phyloP scores from a whole-genome alignment of 2,329 filamentous ascomycete genomes.

The Ceratocystis eucalypticola region DNA sequence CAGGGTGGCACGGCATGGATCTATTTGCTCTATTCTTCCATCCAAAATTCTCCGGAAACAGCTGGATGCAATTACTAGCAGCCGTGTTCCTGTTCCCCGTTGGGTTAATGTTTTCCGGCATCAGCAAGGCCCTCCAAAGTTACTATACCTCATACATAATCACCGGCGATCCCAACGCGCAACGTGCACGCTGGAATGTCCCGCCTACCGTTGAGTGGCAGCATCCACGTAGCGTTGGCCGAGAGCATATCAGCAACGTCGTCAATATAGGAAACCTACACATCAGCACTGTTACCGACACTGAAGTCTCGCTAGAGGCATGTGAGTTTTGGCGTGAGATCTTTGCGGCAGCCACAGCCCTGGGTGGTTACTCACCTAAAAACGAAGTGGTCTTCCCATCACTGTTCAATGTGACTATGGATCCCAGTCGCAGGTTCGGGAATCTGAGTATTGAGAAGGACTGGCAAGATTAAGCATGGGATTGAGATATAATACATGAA shows the following conservation, averaged over 20 bases:
- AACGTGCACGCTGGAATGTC: constrained; percentile 24
- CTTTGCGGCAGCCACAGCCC: constrained; percentile 22
- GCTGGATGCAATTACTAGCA: constrained; percentile 22
- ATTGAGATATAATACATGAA: no score
- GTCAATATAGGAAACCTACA: constrained; percentile 27
- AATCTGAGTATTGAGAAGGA: not conserved
- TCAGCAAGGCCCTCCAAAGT: constrained; percentile 29
- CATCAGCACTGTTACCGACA: constrained; percentile 25
- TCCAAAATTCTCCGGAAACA: constrained; percentile 23
- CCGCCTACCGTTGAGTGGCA: constrained; percentile 28
- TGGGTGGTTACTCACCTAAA: constrained; percentile 26
- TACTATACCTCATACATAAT: constrained; percentile 31
- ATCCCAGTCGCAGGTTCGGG: constrained; percentile 10
- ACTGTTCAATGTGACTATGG: constrained; percentile 11
- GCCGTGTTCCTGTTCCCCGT: constrained; percentile 25
- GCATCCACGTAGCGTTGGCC: constrained; percentile 22
- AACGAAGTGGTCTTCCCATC: constrained; percentile 10
- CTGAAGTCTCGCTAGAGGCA: constrained; percentile 23
- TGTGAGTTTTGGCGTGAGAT: constrained; percentile 27
- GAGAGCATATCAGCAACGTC: constrained; percentile 24
- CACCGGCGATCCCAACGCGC: constrained; percentile 30
- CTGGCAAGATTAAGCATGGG: not conserved
- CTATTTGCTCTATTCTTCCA: constrained; percentile 32
- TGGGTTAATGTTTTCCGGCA: constrained; percentile 25
- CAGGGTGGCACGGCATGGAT: constrained; percentile 30